Evolutionary conservation across 768 basidiomycete species (phyloP).

Genomic region (Coprinopsis strossmayeri): DNA sequence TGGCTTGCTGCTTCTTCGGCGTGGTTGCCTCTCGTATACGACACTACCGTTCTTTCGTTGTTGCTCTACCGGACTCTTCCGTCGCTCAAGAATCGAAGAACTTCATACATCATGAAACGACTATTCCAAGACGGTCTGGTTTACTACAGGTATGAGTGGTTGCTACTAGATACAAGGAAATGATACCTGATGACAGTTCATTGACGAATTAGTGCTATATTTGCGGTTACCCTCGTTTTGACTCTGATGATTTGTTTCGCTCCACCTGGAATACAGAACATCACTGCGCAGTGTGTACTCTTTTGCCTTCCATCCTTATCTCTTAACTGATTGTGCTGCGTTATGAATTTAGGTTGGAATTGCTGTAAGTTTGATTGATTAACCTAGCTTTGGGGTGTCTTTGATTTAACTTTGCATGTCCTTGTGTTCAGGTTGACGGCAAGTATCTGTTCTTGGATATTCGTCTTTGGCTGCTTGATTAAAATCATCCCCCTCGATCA

Average conservation of each 20-base stretch:
- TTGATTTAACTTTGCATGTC: not conserved
- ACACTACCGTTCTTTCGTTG: constrained; percentile 34
- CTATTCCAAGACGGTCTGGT: constrained; percentile 40
- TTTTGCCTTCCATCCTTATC: not conserved
- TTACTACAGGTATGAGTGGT: constrained; percentile 33
- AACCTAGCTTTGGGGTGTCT: not conserved
- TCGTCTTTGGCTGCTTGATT: not conserved
- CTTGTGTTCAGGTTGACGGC: constrained; percentile 18
- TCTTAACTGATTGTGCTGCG: not conserved
- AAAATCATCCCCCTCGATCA: constrained; percentile 12
- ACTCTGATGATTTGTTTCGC: constrained; percentile 41
- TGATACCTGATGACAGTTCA: not conserved
- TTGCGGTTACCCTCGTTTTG: constrained; percentile 35
- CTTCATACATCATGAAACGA: constrained; percentile 32
- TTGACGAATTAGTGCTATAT: constrained; percentile 30
- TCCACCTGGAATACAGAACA: constrained; percentile 39
- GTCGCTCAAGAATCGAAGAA: constrained; percentile 23
- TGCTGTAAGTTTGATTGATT: constrained; percentile 24
- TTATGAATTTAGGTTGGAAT: constrained; percentile 27
- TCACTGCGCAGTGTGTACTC: constrained; percentile 37
- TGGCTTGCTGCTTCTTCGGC: constrained; percentile 38
- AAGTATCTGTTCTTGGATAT: not conserved
- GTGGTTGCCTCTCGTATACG: constrained; percentile 44
- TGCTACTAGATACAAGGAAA: not conserved
- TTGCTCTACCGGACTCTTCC: constrained; percentile 34